A percentile compares a stretch with the other conserved stretches of the same genome.
These are phyloP conservation scores for Cudoniella acicularis DNA, from an alignment of 495 filamentous ascomycete genomes.

Conservation along the genomic window DNA sequence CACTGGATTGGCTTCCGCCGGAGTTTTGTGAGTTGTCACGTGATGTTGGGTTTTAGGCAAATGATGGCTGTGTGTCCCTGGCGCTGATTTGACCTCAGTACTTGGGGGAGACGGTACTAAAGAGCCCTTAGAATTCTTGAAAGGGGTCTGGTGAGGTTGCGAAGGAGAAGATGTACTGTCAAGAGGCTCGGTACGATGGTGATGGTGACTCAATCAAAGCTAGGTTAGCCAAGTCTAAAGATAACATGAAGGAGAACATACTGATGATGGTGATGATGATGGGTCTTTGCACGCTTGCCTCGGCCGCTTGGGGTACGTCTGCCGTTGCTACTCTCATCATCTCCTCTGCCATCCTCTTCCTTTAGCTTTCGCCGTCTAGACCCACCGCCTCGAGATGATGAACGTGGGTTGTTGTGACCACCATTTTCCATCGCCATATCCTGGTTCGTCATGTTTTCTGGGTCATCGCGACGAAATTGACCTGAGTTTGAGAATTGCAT, in stretches of 20 bases:
- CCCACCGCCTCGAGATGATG: slow-evolving; percentile 48
- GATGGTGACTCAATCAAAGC: slow-evolving; percentile 26
- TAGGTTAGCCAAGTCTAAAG: slow-evolving; percentile 13
- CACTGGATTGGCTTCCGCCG: slow-evolving; percentile 36
- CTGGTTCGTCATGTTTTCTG: slow-evolving; percentile 31
- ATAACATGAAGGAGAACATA: slow-evolving; percentile 33
- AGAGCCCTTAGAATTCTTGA: slow-evolving; percentile 19
- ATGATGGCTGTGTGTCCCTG: slow-evolving; percentile 23
- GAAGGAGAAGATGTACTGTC: slow-evolving; percentile 22
- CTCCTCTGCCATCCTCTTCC: slow-evolving; percentile 53
- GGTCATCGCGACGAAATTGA: slow-evolving; percentile 42
- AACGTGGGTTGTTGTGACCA: slow-evolving; percentile 38
- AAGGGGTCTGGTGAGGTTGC: slow-evolving; percentile 22
- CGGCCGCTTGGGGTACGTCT: slow-evolving; percentile 49
- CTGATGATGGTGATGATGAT: slow-evolving; percentile 63
- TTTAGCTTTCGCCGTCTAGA: slow-evolving; percentile 55
- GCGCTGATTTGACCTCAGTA: slow-evolving; percentile 17
- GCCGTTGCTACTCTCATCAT: slow-evolving; percentile 57
- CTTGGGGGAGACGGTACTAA: slow-evolving; percentile 14
- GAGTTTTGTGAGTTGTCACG: slow-evolving; percentile 31
- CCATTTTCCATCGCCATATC: slow-evolving; percentile 35
- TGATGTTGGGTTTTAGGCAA: slow-evolving; percentile 64
- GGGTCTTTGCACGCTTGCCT: slow-evolving; percentile 52
- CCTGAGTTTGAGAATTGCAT: slow-evolving; percentile 38
- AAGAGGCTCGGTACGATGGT: slow-evolving; percentile 16